Base-by-base conservation (phyloP, 495 filamentous ascomycete genomes). In the Tuber aestivum region DNA sequence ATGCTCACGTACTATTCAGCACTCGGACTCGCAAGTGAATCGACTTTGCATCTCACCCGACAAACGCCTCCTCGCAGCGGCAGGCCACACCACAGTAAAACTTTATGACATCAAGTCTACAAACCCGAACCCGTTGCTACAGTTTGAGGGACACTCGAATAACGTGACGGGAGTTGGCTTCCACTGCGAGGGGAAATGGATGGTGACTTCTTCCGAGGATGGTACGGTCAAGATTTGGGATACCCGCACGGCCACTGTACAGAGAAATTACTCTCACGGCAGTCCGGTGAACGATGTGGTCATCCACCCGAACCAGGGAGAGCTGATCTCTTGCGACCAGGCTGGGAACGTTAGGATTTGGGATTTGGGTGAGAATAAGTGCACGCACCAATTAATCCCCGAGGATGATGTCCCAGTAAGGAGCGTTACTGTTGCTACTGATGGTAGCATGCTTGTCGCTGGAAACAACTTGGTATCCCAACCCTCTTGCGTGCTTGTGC, bases 171-270 rank as follows among this genome's bases (percentile, higher is more conserved):
- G 96, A 6, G 91, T 99, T 40, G 95, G 94, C 38, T 99, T 98
- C 82, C 95, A 99, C 84, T 97, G 94, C 81, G 95, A 99, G 83
- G 94, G 94, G 18, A 98, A 98, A 85, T 99, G 95, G 95, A 97
- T 99, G 94, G 95, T 97, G n/a, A 99, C 95, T 6, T 95, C 93
- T 84, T 96, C 93, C 50, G 95, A 99, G 83, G 95, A 99, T 81
- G 92, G 94, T 70, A 97, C 94, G 12, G 95, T 99, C 78, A 98
- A 97, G 87, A 97, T 99, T 69, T 99, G 95, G 95, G 96, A 99
- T 83, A 98, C 95, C 10, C 88, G 96, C 38, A 92, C 88, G 9
- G 96, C 93, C 35, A 91, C 87, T 69, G 89, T 98, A 65, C 95
- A 98, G 83, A 89, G 95, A 32, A 97, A 95, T 85, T 99, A 99